Evolutionary conservation across 75 land plant species (phyloP).

Genomic region (Pseudotsuga menziesii): DNA sequence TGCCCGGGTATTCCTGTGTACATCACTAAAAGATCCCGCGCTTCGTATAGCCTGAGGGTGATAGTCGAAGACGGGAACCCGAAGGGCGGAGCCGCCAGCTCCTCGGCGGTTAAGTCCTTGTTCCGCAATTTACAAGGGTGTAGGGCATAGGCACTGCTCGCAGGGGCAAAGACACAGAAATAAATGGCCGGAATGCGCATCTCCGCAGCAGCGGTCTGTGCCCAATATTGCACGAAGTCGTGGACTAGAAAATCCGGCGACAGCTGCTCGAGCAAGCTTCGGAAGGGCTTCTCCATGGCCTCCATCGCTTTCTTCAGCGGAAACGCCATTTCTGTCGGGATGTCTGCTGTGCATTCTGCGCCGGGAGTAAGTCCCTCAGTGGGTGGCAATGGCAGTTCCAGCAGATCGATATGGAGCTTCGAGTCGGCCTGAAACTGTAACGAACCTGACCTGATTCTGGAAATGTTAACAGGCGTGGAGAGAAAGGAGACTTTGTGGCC

Average conservation of each 20-base stretch:
- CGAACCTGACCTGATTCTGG: neutral
- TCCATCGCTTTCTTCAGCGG: neutral
- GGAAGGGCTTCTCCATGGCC: neutral
- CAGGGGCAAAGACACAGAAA: slow-evolving; percentile 1
- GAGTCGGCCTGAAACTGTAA: neutral
- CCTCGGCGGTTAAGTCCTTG: neutral
- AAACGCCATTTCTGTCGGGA: neutral
- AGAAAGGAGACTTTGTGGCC: neutral
- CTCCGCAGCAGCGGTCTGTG: slow-evolving; percentile 8
- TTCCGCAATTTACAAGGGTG: neutral
- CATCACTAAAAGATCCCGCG: neutral
- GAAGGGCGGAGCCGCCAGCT: neutral
- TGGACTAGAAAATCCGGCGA: slow-evolving; percentile 21
- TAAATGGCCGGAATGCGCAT: neutral
- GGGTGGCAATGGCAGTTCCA: neutral
- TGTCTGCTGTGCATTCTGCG: slow-evolving; percentile 2
- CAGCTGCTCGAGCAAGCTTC: neutral
- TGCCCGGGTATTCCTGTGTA: neutral
- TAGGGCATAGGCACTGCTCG: neutral
- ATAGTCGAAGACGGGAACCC: neutral
- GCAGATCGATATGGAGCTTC: neutral
- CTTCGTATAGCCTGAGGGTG: neutral
- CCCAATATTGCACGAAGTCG: slow-evolving; percentile 23
- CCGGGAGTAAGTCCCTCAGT: neutral
- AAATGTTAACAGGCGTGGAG: neutral